Evolutionary conservation across 2,329 filamentous ascomycete species (phyloP), one percentile per base, ranked within the genome.

Genomic region (Biscogniauxia marginata): DNA sequence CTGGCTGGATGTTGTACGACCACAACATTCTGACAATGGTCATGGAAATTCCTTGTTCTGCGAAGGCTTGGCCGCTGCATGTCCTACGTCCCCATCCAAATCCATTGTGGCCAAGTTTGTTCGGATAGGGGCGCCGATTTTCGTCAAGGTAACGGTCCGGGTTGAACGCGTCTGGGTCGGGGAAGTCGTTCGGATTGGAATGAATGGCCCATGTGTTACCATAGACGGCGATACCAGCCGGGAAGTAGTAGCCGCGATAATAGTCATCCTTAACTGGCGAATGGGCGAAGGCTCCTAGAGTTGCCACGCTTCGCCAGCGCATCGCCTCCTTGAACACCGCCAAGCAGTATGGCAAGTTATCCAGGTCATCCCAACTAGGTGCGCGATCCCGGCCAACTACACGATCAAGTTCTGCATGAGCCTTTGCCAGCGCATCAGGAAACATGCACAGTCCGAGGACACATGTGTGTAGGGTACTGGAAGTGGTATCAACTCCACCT

Each of bases 331-430:
- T 21, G 18, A 24, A n/a, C 5, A 21, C 18, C 7, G 46, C 46
- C 16, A 11, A 13, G 46, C 16, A 7, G 16, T 48, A 48, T 20
- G 46, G 46, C n/a, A 48, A 20, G 4, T 21, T 4, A 13, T 8
- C 20, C 16, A 20, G n/a, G 21, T 48, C 46, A 6, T n/a, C n/a
- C 46, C 46, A 48, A 8, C 16, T 21, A 16, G 46, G 46, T 19
- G 46, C 19, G 18, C 46, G 18, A 13, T 24, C 46, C 6, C 23
- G 46, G 11, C 46, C 46, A 4, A 48, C 46, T 9, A 82, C 77
- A 6, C 72, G 66, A 59, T 84, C 81, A 13, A 84, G 72, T 65
- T 84, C 81, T 43, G 75, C 77, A 64, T 84, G 79, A 3, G 77
- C 74, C 63, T 74, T 75, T 47, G 63, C 66, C 56, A 79, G 73